These are phyloP conservation scores for Xylaria castorea DNA, from an alignment of 495 filamentous ascomycete species.

Conservation along the genomic window DNA sequence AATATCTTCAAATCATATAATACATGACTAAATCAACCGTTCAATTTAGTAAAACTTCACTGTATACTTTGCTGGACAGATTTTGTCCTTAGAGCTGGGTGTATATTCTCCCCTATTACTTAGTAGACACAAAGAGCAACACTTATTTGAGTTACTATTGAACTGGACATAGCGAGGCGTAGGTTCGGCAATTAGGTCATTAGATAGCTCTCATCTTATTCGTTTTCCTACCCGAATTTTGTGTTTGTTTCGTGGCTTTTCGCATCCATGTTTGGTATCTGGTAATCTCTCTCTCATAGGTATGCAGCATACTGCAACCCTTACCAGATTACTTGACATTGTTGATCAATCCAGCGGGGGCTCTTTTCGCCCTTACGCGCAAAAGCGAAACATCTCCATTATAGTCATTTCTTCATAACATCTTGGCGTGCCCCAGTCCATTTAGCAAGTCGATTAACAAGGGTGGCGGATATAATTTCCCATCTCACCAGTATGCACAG, in stretches of 20 bases:
- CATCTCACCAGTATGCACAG: neutral
- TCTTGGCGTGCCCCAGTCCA: neutral
- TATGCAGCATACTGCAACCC: slow-evolving; percentile 3
- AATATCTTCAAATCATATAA: neutral
- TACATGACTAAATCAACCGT: neutral
- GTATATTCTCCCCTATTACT: neutral
- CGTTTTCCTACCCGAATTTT: neutral
- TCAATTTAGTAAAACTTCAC: neutral
- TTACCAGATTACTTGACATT: slow-evolving; percentile 10
- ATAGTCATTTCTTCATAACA: slow-evolving; percentile 25
- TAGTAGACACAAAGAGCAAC: neutral
- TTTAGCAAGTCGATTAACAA: neutral
- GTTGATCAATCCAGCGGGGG: neutral
- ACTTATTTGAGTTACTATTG: neutral
- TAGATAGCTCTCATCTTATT: neutral
- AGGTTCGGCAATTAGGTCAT: neutral
- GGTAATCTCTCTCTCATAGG: neutral
- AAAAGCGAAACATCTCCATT: slow-evolving; percentile 25
- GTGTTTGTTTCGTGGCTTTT: neutral
- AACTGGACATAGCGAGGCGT: neutral
- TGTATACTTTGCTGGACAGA: neutral
- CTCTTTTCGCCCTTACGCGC: neutral
- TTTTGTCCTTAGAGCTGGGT: neutral
- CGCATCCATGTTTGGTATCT: slow-evolving; percentile 17
- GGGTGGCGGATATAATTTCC: neutral